Evolutionary conservation across 495 filamentous ascomycete genomes (phyloP).

Genomic region (Neurospora sp.): DNA sequence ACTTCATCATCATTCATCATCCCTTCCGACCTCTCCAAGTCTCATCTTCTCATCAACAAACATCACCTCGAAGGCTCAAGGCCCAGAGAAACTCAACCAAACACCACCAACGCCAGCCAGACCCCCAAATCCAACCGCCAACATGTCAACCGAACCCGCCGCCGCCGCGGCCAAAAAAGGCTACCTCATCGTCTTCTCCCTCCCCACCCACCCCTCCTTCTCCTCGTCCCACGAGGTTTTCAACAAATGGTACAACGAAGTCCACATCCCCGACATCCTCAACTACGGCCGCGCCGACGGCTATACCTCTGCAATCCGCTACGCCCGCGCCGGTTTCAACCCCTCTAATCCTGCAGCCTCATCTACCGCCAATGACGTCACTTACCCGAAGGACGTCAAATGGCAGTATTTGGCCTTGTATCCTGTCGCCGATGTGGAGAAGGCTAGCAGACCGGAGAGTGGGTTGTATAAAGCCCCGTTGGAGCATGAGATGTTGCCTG

Average conservation of each 20-base stretch:
- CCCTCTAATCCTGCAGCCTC: neutral
- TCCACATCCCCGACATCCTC: neutral
- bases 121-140: neutral
- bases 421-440: neutral
- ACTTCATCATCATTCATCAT: neutral
- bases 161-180: neutral
- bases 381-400: neutral
- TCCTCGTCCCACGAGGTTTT: neutral
- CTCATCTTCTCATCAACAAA: neutral
- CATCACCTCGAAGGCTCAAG: neutral
- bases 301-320: neutral
- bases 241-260: neutral
- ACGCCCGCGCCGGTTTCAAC: neutral
- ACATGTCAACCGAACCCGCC: neutral
- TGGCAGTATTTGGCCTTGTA: neutral
- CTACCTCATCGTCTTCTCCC: neutral
- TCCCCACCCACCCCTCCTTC: neutral
- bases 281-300: neutral
- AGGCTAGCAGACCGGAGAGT: neutral
- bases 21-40: neutral
- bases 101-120: neutral
- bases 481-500: neutral
- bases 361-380: neutral
- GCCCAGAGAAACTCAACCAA: neutral
- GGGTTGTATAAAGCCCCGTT: neutral